Conservation (phyloP, 129 eudicot genomes). For the Apium graveolens region DNA sequence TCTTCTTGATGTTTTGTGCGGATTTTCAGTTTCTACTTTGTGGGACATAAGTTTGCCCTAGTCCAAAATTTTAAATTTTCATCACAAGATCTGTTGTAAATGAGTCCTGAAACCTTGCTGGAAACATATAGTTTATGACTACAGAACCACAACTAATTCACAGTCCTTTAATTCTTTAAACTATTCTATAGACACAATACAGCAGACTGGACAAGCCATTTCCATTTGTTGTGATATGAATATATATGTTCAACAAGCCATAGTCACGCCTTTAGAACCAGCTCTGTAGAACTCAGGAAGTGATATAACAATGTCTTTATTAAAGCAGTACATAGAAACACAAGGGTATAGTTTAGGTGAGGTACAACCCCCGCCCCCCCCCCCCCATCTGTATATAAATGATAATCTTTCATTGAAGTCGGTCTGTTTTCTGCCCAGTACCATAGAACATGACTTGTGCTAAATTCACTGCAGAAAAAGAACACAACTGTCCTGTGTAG, state of each 20-base stretch:
- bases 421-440: background rate
- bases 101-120: background rate
- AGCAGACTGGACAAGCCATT: background rate
- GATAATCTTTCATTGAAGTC: background rate
- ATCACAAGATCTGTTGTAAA: background rate
- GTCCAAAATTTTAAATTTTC: background rate
- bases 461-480: background rate
- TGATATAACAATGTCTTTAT: background rate
- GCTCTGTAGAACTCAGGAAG: background rate
- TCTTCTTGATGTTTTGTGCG: background rate
- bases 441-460: background rate
- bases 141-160: background rate
- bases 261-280: background rate
- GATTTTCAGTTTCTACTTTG: background rate
- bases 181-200: background rate
- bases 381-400: background rate
- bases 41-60: background rate
- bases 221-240: background rate
- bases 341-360: background rate
- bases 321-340: background rate
- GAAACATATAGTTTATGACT: background rate
- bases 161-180: background rate
- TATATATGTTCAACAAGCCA: background rate
- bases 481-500: constrained; percentile 1
- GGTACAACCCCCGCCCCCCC: background rate